Percentiles rank a stretch among this genome's conserved stretches.
Evolutionary conservation across 306 rosid species (phyloP).

Genomic region (Sicyos baderoa): DNA sequence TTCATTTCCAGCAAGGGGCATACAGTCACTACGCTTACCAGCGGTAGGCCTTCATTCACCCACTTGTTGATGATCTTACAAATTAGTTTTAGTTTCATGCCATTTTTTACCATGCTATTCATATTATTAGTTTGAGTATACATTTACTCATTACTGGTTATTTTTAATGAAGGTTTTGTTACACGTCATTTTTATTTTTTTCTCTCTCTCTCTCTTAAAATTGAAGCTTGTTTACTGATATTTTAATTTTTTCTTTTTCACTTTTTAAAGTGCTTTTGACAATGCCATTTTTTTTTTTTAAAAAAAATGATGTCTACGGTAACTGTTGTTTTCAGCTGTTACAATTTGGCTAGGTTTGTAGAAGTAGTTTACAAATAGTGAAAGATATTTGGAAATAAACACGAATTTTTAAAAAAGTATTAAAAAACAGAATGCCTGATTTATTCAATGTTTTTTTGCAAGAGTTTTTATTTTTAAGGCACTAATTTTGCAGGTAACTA

Average conservation of each 20-base stretch:
- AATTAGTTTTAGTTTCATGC: not conserved
- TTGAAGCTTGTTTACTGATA: not conserved
- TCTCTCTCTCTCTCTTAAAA: not conserved
- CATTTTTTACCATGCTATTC: not conserved
- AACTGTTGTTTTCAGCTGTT: constrained; percentile 1
- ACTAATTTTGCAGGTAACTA: constrained; percentile 57
- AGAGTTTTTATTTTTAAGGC: not conserved
- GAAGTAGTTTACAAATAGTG: not conserved
- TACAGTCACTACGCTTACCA: constrained; percentile 41
- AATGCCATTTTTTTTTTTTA: not conserved
- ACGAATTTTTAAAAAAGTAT: not conserved
- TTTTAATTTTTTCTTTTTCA: not conserved
- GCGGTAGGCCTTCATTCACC: constrained; percentile 30
- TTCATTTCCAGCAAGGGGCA: constrained; percentile 32
- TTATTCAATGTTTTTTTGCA: constrained; percentile 13
- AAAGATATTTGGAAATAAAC: not conserved
- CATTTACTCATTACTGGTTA: not conserved
- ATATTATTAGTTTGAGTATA: not conserved
- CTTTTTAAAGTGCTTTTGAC: not conserved
- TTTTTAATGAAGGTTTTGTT: not conserved
- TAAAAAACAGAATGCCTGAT: not conserved
- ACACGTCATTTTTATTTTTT: not conserved
- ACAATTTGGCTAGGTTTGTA: not conserved
- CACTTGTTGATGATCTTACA: not conserved
- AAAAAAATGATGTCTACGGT: not conserved